Percentiles rank a stretch among this genome's conserved stretches.
Evolutionary conservation across 2,329 filamentous ascomycete species (phyloP).

Genomic region (Colletotrichum sublineola): DNA sequence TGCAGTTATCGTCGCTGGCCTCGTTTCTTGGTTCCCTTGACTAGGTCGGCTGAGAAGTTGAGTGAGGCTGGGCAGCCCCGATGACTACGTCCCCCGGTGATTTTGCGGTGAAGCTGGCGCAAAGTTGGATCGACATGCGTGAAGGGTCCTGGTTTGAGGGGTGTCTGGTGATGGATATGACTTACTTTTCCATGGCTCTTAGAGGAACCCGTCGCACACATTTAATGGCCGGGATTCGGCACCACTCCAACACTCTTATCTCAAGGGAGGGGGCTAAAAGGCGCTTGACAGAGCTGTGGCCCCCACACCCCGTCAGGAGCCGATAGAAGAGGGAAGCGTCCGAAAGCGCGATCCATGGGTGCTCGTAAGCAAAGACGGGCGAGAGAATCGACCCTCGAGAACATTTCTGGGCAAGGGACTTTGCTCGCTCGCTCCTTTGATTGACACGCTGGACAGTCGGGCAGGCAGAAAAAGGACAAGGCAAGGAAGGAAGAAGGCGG

Average conservation of each 20-base stretch:
- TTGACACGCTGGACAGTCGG: background rate
- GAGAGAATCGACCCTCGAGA: constrained; percentile 14
- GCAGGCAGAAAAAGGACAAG: background rate
- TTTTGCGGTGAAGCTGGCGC: constrained; percentile 32
- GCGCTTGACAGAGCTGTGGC: constrained; percentile 16
- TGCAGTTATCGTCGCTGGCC: constrained; percentile 1
- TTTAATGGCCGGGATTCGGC: constrained; percentile 31
- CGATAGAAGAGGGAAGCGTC: constrained; percentile 12
- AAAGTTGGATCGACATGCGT: constrained; percentile 31
- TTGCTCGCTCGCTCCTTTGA: constrained; percentile 27
- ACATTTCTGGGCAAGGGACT: constrained; percentile 12
- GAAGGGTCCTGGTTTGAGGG: constrained; percentile 28
- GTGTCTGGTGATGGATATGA: constrained; percentile 38
- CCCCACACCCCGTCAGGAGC: constrained; percentile 31
- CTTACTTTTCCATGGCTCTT: constrained; percentile 1
- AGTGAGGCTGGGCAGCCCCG: constrained; percentile 12
- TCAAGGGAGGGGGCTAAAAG: constrained; percentile 20
- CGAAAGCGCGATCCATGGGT: constrained; percentile 24
- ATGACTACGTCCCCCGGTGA: constrained; percentile 22
- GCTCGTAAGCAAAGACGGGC: constrained; percentile 8
- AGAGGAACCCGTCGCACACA: background rate
- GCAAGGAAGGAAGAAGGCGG: background rate
- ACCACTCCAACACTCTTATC: constrained; percentile 37
- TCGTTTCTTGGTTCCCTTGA: background rate
- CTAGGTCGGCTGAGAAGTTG: constrained; percentile 19